A percentile compares a stretch with the other conserved stretches of the same genome.
Evolutionary conservation across 768 basidiomycete species (phyloP).

Genomic region (Lepiota venenata): DNA sequence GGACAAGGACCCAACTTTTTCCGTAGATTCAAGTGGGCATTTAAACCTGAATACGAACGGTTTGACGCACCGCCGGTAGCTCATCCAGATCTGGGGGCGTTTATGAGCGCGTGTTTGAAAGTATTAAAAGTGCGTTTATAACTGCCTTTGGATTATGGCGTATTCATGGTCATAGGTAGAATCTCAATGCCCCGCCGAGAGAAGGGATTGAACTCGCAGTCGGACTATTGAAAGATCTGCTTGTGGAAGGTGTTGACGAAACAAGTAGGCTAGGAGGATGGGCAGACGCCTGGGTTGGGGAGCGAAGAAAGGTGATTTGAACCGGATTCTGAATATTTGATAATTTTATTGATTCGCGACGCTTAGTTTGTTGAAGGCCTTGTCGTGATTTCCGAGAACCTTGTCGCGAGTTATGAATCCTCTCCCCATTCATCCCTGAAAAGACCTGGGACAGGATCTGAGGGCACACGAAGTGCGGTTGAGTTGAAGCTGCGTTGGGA

Average conservation of each 20-base stretch:
- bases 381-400: background rate
- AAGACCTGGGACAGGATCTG: background rate
- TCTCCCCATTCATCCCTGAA: background rate
- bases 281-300: conserved; percentile 4
- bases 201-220: conserved; percentile 8
- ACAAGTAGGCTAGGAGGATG: background rate
- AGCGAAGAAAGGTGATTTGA: conserved; percentile 3
- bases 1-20: conserved; percentile 54
- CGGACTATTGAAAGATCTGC: background rate
- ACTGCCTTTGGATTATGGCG: background rate
- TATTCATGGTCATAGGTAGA: background rate
- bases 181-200: background rate
- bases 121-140: background rate
- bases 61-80: conserved; percentile 41
- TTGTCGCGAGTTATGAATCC: background rate
- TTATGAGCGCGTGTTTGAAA: conserved; percentile 26
- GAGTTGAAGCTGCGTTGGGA: conserved; percentile 3
- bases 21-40: conserved; percentile 80
- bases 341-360: background rate
- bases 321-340: background rate
- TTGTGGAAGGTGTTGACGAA: background rate
- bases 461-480: background rate
- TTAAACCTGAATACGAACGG: conserved; percentile 53
- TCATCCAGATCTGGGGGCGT: conserved; percentile 53
- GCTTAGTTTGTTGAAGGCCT: background rate